Base-by-base conservation (phyloP, 805 yeast genomes). In the Grigorovia yakushimaensis region DNA sequence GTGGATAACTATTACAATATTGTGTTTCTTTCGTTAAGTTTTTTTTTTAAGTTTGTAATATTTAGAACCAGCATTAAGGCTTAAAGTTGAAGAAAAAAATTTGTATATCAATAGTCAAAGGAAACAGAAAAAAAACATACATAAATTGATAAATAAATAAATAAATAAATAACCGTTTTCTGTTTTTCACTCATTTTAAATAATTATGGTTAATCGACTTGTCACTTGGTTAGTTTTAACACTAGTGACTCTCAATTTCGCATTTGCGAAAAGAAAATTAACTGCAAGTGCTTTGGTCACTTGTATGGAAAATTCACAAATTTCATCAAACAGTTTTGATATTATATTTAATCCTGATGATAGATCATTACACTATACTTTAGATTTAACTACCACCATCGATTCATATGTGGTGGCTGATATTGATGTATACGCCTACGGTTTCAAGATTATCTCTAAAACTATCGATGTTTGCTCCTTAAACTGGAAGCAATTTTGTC, bases 401-500 rank as follows among this genome's bases (percentile, higher is more conserved):
- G 68, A 74, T 41, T 86, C 82, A 30, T 73, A 81, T 55, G 78
- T 89, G 51, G 60, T 62, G 27, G 97, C 95, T 1, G 76, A 77
- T 43, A 71, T 85, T 22, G 79, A 77, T 42, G 86, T 89, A n/a
- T 88, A 80, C 57, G 96, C 96, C 4, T 89, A 88, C 61, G 98
- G 98, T 1, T 83, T 89, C 67, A 67, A 72, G 49, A 76, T 87
- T 60, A 81, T 88, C 54, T 64, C 74, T 4, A 69, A 73, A 54
- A 57, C 60, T 1, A 60, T 88, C 45, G 76, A 88, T 59, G 70
- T 86, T 50, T 89, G 98, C 70, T 44, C 58, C 3, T 47, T 69
- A 37, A 66, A 77, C 46, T 82, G 94, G 85, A 84, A 83, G 61
- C 95, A 89, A 69, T 85, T 89, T 62, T 89, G 98, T 67, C 96